Evolutionary conservation across 371 early-diverging fungal genomes (phyloP).

Genomic region (Funneliformis caledonium): DNA sequence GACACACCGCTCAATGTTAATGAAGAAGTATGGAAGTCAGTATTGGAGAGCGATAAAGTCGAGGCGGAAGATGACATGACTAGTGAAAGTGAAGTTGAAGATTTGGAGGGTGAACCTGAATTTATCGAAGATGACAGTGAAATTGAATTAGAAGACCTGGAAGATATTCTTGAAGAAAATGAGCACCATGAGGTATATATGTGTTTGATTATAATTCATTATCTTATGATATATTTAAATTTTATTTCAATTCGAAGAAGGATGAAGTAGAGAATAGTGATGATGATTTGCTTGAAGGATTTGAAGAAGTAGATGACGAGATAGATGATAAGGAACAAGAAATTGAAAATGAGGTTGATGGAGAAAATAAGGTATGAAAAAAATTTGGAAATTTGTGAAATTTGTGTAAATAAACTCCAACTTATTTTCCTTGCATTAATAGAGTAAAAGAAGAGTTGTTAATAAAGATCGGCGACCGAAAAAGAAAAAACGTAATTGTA

Average conservation of each 20-base stretch:
- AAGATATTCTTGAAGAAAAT: conserved; percentile 52
- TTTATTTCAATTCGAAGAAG: not conserved
- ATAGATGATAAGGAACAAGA: not conserved
- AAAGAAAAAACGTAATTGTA: conserved; percentile 9
- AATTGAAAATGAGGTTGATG: not conserved
- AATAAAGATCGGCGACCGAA: not conserved
- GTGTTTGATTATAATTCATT: not conserved
- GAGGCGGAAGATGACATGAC: conserved; percentile 76
- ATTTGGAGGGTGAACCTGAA: conserved; percentile 52
- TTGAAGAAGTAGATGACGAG: conserved; percentile 6
- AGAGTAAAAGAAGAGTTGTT: not conserved
- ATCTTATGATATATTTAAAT: not conserved
- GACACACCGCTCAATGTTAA: conserved; percentile 93
- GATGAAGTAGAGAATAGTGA: not conserved
- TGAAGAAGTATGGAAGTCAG: conserved; percentile 84
- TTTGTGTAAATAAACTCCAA: not conserved
- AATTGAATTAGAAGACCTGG: conserved; percentile 51
- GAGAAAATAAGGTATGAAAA: not conserved
- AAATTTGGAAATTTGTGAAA: not conserved
- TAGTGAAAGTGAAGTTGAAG: conserved; percentile 69
- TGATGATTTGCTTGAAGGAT: not conserved
- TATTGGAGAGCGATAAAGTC: conserved; percentile 67
- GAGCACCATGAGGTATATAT: not conserved
- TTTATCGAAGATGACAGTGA: conserved; percentile 48
- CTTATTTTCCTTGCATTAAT: not conserved